A percentile compares a stretch with the other conserved stretches of the same genome.
Conservation (phyloP, 2,329 filamentous ascomycete genomes). For the Clonostachys chloroleuca region DNA sequence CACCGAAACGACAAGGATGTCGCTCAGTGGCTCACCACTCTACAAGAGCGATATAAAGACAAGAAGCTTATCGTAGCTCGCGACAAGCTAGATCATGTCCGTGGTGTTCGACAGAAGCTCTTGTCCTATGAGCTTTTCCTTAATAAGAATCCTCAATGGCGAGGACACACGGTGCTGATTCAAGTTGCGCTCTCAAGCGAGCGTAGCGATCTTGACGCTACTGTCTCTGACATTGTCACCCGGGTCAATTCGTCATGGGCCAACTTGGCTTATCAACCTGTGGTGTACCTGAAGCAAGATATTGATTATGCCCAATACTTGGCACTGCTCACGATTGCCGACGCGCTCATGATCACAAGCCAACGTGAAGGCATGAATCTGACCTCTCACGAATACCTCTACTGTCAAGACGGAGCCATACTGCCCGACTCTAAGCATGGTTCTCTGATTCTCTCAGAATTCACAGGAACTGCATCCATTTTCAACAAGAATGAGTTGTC, state of each 20-base stretch:
- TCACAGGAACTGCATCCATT: slow-evolving; percentile 85
- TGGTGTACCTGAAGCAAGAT: slow-evolving; percentile 93
- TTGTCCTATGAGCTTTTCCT: slow-evolving; percentile 90
- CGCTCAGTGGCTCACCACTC: slow-evolving; percentile 70
- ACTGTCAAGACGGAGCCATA: slow-evolving; percentile 81
- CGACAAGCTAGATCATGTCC: slow-evolving; percentile 90
- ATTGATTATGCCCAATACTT: slow-evolving; percentile 91
- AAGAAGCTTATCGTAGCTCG: slow-evolving; percentile 90
- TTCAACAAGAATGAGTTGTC: slow-evolving; percentile 77
- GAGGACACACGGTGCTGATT: slow-evolving; percentile 82
- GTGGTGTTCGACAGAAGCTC: slow-evolving; percentile 90
- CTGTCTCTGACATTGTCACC: slow-evolving; percentile 89
- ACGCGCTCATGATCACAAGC: slow-evolving; percentile 90
- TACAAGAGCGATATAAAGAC: slow-evolving; percentile 79
- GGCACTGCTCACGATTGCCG: slow-evolving; percentile 84
- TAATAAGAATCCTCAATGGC: slow-evolving; percentile 88
- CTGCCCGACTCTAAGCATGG: slow-evolving; percentile 73
- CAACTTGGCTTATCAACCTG: slow-evolving; percentile 84
- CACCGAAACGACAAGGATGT: slow-evolving; percentile 72
- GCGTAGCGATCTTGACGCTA: slow-evolving; percentile 80
- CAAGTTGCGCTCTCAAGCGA: slow-evolving; percentile 92
- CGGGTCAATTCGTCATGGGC: slow-evolving; percentile 90
- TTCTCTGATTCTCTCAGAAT: slow-evolving; percentile 88
- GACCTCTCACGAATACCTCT: slow-evolving; percentile 89
- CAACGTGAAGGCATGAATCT: slow-evolving; percentile 97